Conservation (phyloP, 129 eudicot genomes). For the Tagetes patula region DNA sequence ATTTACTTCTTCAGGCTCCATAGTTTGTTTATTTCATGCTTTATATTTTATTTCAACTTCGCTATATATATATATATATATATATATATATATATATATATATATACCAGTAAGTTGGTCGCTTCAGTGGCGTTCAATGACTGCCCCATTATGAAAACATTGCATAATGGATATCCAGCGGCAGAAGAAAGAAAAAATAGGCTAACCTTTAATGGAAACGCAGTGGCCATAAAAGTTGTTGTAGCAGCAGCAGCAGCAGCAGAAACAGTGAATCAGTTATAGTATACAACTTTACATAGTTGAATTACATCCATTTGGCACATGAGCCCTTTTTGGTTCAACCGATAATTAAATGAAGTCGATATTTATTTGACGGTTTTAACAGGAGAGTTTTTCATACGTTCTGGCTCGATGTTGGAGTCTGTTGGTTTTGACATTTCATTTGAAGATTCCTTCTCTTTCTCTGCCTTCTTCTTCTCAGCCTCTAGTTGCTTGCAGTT, state of each 20-base stretch:
- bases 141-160: background rate
- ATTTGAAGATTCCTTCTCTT: constrained; percentile 55
- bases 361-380: constrained; percentile 34
- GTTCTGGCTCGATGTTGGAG: constrained; percentile 36
- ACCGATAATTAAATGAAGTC: background rate
- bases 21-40: too few species aligned
- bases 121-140: too few species aligned
- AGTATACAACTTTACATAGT: constrained; percentile 29
- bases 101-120: too few species aligned
- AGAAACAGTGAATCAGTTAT: background rate
- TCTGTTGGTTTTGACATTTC: constrained; percentile 38
- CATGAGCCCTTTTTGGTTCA: constrained; percentile 15
- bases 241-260: constrained; percentile 25
- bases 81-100: too few species aligned
- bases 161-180: background rate
- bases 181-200: constrained; percentile 9
- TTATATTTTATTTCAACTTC: too few species aligned
- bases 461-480: constrained; percentile 53
- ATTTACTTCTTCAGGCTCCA: too few species aligned
- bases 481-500: constrained; percentile 72
- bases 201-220: constrained; percentile 27
- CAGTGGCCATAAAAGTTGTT: constrained; percentile 9
- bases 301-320: constrained; percentile 18
- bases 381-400: constrained; percentile 23
- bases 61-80: too few species aligned